Base-by-base conservation (phyloP, 2,329 filamentous ascomycete genomes). In the Chaetomiaceae sp. region DNA sequence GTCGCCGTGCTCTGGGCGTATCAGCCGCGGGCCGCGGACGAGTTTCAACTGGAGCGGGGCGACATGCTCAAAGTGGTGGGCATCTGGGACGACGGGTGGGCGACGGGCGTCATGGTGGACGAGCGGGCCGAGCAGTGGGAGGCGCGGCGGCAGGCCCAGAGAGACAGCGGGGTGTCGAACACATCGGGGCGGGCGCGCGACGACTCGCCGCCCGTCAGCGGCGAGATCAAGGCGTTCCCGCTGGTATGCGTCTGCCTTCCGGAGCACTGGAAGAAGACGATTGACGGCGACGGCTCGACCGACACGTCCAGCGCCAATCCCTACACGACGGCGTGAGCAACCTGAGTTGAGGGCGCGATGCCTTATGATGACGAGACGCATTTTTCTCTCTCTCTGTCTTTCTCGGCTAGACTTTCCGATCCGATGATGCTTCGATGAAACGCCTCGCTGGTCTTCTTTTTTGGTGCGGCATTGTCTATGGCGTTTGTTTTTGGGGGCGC, bases 51-150 rank as follows among this genome's bases (percentile, higher is more conserved):
- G 34, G 94, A 97, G 65, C 84, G 94, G 54, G 94, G 94, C 50
- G 94, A 99, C 67, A 96, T 99, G 91, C 80, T 99, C 65, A 97
- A 96, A 74, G 86, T 99, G 14, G 87, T 97, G 29, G 94, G 94
- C 58, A 99, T 99, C 61, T 99, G 94, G 94, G 94, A 99, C 65
- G 94, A 99, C 68, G 94, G 94, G 43, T 99, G 94, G 94, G 94
- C 94, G 11, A 99, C 94, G 1, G 94, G 94, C 64, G 81, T 96
- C 51, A 79, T 95, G 66, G 75, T 95, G 52, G 80, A 86, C 50
- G 89, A 95, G 64, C 81, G 83, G 51, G 91, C 91, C 2, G 92
- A 97, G 57, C 89, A 96, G 59, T 96, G 90, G 84, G 89, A 95
- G 63, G 79, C 81, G 39, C 81, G 86, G 59, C 82, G 83, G 64